phyloP scores from a whole-genome alignment of 352 stramenopile genomes.

The Globisporangium solare region DNA sequence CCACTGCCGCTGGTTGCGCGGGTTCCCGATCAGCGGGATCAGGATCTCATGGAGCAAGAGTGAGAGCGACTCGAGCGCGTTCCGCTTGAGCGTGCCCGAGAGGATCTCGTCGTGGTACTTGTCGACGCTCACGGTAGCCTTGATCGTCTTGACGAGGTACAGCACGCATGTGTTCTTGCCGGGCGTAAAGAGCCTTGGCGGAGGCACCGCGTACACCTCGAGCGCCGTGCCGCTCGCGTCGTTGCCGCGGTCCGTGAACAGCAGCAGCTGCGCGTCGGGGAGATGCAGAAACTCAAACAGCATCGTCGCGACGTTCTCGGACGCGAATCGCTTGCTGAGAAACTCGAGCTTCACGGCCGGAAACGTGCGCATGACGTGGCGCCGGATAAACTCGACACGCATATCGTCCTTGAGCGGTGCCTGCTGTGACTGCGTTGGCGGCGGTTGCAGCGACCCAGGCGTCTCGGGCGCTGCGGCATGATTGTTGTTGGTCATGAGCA shows the following conservation, averaged over 20 bases:
- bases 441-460: background rate
- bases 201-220: conserved; percentile 61
- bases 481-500: background rate
- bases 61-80: conserved; percentile 69
- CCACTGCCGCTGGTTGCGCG: conserved; percentile 74
- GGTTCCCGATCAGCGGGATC: conserved; percentile 70
- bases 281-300: conserved; percentile 77
- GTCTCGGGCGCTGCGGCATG: no score
- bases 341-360: conserved; percentile 51
- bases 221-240: conserved; percentile 35
- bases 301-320: conserved; percentile 44
- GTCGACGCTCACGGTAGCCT: conserved; percentile 53
- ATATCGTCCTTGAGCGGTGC: conserved; percentile 44
- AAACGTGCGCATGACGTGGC: conserved; percentile 62
- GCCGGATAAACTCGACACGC: conserved; percentile 61
- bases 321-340: conserved; percentile 57
- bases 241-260: conserved; percentile 70
- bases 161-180: conserved; percentile 37
- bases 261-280: conserved; percentile 46
- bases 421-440: background rate
- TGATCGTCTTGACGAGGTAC: conserved; percentile 73
- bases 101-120: conserved; percentile 70
- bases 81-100: conserved; percentile 63
- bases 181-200: conserved; percentile 35
- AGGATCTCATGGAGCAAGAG: conserved; percentile 73